Evolutionary conservation across 2,329 filamentous ascomycete species (phyloP), one percentile per base, ranked within the genome.

Genomic region (Pseudogymnoascus verrucosus): DNA sequence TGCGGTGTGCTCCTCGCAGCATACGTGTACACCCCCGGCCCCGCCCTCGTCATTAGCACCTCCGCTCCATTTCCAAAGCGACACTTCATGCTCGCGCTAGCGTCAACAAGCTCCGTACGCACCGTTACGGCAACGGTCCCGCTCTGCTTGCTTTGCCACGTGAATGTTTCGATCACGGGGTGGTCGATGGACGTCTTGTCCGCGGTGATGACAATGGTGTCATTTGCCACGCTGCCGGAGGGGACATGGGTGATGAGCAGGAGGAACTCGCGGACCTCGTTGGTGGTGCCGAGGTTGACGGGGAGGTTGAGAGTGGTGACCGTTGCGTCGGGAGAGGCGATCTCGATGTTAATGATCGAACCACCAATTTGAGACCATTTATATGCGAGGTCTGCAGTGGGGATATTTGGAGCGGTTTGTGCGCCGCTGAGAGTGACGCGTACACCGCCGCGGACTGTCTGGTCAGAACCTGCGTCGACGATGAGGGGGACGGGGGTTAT

Each of bases 71-170:
- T 47, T 2, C 57, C 57, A 26, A 64, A 61, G 7, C 28, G 19
- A n/a, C 44, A 37, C 16, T 23, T 60, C 54, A 64, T 61, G 4
- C 12, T 44, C 8, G 34, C 54, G 4, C 36, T 19, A 3, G 51
- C 12, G 21, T 61, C 31, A 16, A 61, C 37, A 8, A 64, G 57
- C 12, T 64, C 37, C n/a, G 54, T 61, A 19, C 34, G 31, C 19
- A 59, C 62, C 14, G 21, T 51, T 0, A 68, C 64, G 2, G 67
- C 65, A 12, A 69, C 65, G 1, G 68, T 69, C 31, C 68, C 68
- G 11, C 68, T 62, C 1, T 64, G 44, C 0, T 64, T 63, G 34
- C 61, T 64, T 5, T 60, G 40, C 68, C 68, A 70, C 40, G 57
- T 68, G 28, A 62, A 63, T 0, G 54, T 47, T 31, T 70, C 65